phyloP scores from a whole-genome alignment of 2,329 filamentous ascomycete species.

The Penicillium sp. region DNA sequence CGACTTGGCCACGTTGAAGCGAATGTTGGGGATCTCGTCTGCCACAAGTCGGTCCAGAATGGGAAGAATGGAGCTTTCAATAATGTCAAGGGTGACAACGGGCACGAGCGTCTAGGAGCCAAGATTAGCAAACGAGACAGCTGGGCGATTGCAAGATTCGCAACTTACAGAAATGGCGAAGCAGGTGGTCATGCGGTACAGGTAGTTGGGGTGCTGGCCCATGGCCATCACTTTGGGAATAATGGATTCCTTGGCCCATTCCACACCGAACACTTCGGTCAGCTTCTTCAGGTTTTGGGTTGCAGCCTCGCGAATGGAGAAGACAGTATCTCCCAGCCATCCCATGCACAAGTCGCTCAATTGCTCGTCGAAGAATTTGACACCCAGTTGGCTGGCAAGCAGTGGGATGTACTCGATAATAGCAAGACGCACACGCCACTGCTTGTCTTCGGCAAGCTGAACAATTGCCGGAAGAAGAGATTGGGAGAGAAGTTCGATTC shows the following conservation, averaged over 20 bases:
- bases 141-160: neutral
- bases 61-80: conserved; percentile 85
- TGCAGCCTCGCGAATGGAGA: conserved; percentile 95
- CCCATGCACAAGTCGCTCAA: conserved; percentile 93
- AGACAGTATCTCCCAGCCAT: conserved; percentile 96
- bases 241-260: conserved; percentile 94
- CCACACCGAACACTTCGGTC: conserved; percentile 95
- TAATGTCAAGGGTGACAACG: conserved; percentile 88
- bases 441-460: conserved; percentile 96
- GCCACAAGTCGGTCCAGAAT: conserved; percentile 91
- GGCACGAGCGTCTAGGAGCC: conserved; percentile 73
- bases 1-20: conserved; percentile 98
- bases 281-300: conserved; percentile 98
- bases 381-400: conserved; percentile 88
- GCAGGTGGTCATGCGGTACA: conserved; percentile 99
- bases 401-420: conserved; percentile 99
- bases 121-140: conserved; percentile 21
- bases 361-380: conserved; percentile 98
- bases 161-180: conserved; percentile 89
- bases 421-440: conserved; percentile 94
- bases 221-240: conserved; percentile 98
- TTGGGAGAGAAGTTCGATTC: conserved; percentile 93
- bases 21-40: conserved; percentile 97
- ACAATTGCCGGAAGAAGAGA: conserved; percentile 96
- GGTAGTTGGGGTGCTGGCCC: conserved; percentile 96